Evolutionary conservation across 768 basidiomycete genomes (phyloP).

Genomic region (Gymnopilus junonius): DNA sequence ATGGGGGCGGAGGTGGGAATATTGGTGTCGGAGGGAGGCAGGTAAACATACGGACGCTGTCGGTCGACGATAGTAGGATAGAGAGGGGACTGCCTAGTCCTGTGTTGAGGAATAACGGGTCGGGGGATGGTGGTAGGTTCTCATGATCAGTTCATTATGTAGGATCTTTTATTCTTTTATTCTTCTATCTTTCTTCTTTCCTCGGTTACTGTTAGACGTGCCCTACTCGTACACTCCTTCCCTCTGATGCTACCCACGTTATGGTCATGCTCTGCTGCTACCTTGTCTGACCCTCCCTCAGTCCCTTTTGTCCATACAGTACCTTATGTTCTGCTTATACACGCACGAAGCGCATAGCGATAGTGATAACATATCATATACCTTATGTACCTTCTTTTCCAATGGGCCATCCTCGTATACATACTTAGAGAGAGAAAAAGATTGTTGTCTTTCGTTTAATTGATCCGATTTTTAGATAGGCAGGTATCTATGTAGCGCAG

Average conservation of each 20-base stretch:
- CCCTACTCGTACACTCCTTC: neutral
- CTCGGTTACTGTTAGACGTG: neutral
- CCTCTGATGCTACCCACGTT: neutral
- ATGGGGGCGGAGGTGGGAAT: constrained; percentile 16
- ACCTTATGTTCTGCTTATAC: constrained; percentile 1
- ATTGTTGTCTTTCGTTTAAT: too few relatives aligned
- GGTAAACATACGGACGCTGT: constrained; percentile 17
- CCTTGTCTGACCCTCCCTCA: neutral
- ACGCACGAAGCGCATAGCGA: neutral
- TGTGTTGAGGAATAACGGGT: constrained; percentile 46
- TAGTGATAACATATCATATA: too few relatives aligned
- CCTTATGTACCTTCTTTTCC: too few relatives aligned
- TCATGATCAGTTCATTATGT: too few relatives aligned
- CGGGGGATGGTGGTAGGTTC: constrained; percentile 13
- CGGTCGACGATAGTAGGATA: constrained; percentile 45
- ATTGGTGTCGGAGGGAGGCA: constrained; percentile 18
- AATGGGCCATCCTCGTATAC: too few relatives aligned
- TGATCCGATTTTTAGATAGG: neutral
- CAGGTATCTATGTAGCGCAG: neutral
- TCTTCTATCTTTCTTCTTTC: neutral
- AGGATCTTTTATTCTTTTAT: too few relatives aligned
- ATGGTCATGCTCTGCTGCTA: neutral
- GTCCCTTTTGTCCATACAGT: neutral
- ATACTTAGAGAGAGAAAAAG: too few relatives aligned
- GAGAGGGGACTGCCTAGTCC: constrained; percentile 73